Base-by-base conservation (phyloP, 495 filamentous ascomycete genomes). In the Neurospora hispaniola region DNA sequence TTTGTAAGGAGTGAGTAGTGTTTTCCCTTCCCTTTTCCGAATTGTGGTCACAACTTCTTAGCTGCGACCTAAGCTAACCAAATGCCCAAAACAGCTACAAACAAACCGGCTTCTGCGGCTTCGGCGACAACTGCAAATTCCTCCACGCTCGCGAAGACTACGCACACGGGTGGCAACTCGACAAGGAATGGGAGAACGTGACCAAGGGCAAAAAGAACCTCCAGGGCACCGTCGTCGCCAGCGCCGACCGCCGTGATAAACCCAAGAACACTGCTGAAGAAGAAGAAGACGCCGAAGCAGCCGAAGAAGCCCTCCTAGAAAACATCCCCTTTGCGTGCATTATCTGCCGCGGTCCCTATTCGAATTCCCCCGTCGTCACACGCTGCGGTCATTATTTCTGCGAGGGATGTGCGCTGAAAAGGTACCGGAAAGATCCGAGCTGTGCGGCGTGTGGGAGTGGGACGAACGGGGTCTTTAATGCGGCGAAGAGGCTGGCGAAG, bases 371-470 rank as follows among this genome's bases (percentile, higher is more conserved):
- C 3, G 90, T 98, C 23, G 84, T 94, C 14, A 99, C 96, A 42
- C 92, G 92, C 75, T 98, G 96, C 73, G 91, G 93, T 5, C 96
- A 98, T 80, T 98, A 98, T 77, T 99, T 98, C 75, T 99, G 96
- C 80, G 91, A 97, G 78, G 83, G 84, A 1, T 98, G 96, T 79
- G 96, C 95, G 42, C 82, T 99, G 75, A 86, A 91, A 77, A 81
- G 93, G 71, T 98, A 98, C 80, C 85, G 90, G 74, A 86, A 84
- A 73, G 90, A 91, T 74, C 94, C 93, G 12, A 86, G 87, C 4
- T 99, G 96, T 81, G 93, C 93, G 8, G 92, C 90, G 41, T 98
- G 96, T 80, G 91, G 93, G 2, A 86, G 88, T 9, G 91, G 92
- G 3, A 98, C 96, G 5, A 88, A 90, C 31, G 96, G 96, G 10